Base-by-base conservation (phyloP, 345 rosid species). In the Cochlearia excelsa region DNA sequence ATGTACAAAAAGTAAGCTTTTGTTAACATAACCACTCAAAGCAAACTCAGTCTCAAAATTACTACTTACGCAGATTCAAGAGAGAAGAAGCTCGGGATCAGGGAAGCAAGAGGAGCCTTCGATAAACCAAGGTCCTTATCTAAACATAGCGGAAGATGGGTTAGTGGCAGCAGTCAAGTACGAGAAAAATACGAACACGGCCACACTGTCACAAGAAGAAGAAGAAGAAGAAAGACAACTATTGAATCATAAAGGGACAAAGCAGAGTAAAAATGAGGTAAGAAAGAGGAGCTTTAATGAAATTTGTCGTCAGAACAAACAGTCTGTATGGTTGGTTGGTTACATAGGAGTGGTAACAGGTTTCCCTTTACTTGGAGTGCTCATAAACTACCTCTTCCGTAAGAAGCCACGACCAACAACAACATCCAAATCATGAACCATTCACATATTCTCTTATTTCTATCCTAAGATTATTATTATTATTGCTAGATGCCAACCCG, bases 91-190 rank as follows among this genome's bases (percentile, higher is more conserved):
- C 11, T 40, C 37, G 45, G 63, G 56, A 46, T 58, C 74, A 49
- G 42, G 29, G 10, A 42, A 78, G 4, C 40, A 54, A 8, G 86
- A 54, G n/a, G 87, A 71, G 63, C 66, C 86, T 4, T 74, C 82
- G 5, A 84, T 85, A 47, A 94, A 81, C 76, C 86, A 72, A 67
- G 89, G 86, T 57, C 89, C 94, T 10, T 81, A 73, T 6, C 48
- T 90, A 16, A 87, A 82, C 59, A 66, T 85, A 3, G 64, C 73
- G 30, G 80, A 78, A 69, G 84, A 87, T 33, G 94, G 94, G 61
- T 72, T 82, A 72, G 84, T 87, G 54, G 81, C 89, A 69, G 85
- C 94, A 61, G 75, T 68, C 2, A 74, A 69, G 26, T 69, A 64
- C 39, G 84, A 82, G 66, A 56, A 75, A 71, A 50, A 63, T 23